Percentiles rank a stretch among this genome's conserved stretches.
phyloP scores from a whole-genome alignment of 108 stramenopile species.

The Conticribra weissflogii region DNA sequence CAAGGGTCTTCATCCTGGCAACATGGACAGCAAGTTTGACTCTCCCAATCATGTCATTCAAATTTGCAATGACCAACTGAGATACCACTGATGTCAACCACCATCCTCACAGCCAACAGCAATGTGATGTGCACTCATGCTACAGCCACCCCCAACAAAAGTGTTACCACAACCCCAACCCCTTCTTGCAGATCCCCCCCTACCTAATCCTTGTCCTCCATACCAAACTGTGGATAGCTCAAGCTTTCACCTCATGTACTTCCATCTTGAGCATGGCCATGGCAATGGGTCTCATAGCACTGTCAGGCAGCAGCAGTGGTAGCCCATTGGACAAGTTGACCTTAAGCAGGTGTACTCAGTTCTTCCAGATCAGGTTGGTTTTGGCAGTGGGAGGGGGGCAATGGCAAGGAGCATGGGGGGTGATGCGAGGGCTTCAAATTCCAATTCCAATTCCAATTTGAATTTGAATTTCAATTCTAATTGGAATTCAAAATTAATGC shows the following conservation, averaged over 20 bases:
- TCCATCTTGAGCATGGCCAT: conserved; percentile 11
- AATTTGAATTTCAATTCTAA: neutral
- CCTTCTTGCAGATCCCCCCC: conserved; percentile 10
- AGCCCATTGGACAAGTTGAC: conserved; percentile 9
- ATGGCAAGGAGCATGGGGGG: neutral
- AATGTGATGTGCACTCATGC: neutral
- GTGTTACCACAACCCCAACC: neutral
- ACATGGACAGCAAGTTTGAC: neutral
- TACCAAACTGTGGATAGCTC: conserved; percentile 16
- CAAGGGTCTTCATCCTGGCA: too few species aligned
- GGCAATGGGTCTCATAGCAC: neutral
- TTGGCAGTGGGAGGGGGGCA: neutral
- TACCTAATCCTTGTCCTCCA: conserved; percentile 3
- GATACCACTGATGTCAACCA: neutral
- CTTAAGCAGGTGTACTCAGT: neutral
- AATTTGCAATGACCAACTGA: neutral
- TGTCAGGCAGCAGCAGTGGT: neutral
- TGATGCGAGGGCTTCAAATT: neutral
- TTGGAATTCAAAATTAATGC: too few species aligned
- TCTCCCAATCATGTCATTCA: neutral
- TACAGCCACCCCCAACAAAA: neutral
- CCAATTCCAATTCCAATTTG: neutral
- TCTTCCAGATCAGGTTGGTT: neutral
- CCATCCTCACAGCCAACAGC: neutral
- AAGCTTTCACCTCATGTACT: conserved; percentile 19